phyloP scores from a whole-genome alignment of 2,329 filamentous ascomycete genomes.

The Pochonia chlamydosporia region DNA sequence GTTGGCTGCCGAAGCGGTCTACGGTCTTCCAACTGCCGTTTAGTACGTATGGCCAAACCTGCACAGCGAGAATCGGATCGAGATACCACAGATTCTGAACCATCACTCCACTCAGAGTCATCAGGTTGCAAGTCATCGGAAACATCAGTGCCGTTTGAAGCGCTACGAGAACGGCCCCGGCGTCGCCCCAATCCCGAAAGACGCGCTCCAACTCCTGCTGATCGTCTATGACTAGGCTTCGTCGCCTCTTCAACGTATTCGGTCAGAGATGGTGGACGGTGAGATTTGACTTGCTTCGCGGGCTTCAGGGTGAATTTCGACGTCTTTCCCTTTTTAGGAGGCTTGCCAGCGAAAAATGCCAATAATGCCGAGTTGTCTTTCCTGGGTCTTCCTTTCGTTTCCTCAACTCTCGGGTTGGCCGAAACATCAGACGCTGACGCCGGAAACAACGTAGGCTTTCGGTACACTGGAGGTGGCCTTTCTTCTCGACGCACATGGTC shows the following conservation, averaged over 20 bases:
- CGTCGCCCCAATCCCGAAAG: background rate
- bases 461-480: background rate
- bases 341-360: background rate
- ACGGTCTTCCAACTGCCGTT: background rate
- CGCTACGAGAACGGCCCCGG: background rate
- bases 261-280: background rate
- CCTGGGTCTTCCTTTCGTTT: background rate
- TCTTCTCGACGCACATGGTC: background rate
- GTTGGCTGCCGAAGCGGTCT: background rate
- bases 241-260: no score
- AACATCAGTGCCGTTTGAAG: background rate
- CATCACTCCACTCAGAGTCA: background rate
- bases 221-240: no score
- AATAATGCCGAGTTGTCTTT: background rate
- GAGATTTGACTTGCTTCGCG: background rate
- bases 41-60: background rate
- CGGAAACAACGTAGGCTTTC: background rate
- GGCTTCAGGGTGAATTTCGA: background rate
- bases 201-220: no score
- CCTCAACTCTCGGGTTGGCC: background rate
- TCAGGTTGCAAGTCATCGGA: background rate
- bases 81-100: background rate
- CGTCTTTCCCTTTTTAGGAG: background rate
- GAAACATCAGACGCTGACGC: background rate
- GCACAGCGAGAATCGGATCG: background rate